Base-by-base conservation (phyloP, 2,329 filamentous ascomycete genomes). In the Trichoderma pleuroti region DNA sequence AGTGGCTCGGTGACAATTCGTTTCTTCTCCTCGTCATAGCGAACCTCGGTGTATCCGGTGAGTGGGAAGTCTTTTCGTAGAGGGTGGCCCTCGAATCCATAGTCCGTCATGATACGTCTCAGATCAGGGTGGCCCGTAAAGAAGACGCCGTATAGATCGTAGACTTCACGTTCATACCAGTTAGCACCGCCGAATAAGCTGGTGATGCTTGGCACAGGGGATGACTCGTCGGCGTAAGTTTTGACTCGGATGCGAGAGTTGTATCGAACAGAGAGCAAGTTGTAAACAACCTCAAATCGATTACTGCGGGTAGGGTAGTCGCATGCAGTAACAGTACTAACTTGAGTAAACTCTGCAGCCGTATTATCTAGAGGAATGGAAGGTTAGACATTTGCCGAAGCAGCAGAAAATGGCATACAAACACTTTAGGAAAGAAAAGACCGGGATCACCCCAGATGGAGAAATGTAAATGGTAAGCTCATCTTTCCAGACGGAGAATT, bases 11-110 rank as follows among this genome's bases (percentile, higher is more conserved):
- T 95, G 72, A 99, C 95, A 80, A 99, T 98, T 73, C 96, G 90
- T 90, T 99, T 99, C 92, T 98, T 99, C 88, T 99, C 97, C 84
- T 99, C 96, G 76, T 99, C 96, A 80, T 97, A 99, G 79, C 96
- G 89, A 76, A 99, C 92, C 85, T 99, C 97, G 39, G 96, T 99
- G 86, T 99, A 99, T 61, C 96, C 96, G 3, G 96, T 98, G 81
- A 99, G 84, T 26, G 96, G 96, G 85, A 99, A 99, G 81, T 99
- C 96, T 86, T 99, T 99, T 79, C 97, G 90, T 80, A 99, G 85
- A 54, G 96, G 96, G 84, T 99, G 96, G 67, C 96, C 96, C 81
- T 99, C 97, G 79, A 99, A 99, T 67, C 96, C 96, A 82, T 99
- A 99, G 82, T 99, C 96, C 75, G 96, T 99, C 95, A 99, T 97